Evolutionary conservation across 1,139 yeast species (phyloP).

Genomic region (Geotrichum fermentans): DNA sequence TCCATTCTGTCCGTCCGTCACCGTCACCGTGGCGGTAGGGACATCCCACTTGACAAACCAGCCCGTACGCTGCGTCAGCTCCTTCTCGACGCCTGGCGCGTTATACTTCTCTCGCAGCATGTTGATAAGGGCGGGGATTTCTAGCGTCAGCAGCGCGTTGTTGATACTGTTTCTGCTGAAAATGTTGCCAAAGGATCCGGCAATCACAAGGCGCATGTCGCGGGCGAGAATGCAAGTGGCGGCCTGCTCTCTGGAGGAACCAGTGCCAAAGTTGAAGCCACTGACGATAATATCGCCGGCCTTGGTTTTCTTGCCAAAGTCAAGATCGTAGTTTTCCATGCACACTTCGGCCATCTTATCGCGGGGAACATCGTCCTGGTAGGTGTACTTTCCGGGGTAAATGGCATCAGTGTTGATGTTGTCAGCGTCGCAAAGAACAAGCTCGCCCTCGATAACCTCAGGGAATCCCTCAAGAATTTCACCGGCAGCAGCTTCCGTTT

Average conservation of each 20-base stretch:
- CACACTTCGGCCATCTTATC: slow-evolving; percentile 98
- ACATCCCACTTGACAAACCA: slow-evolving; percentile 94
- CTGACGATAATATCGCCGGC: slow-evolving; percentile 86
- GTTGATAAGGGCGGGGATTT: slow-evolving; percentile 80
- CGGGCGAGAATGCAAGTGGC: slow-evolving; percentile 94
- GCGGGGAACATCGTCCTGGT: slow-evolving; percentile 91
- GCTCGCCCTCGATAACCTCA: slow-evolving; percentile 77
- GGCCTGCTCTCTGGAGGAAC: slow-evolving; percentile 98
- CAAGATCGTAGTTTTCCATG: slow-evolving; percentile 96
- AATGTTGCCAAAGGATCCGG: slow-evolving; percentile 96
- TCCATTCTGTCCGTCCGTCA: slow-evolving; percentile 61
- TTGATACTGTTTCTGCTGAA: slow-evolving; percentile 93
- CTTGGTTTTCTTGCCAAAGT: slow-evolving; percentile 72
- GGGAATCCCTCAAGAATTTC: slow-evolving; percentile 90
- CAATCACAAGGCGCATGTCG: slow-evolving; percentile 86
- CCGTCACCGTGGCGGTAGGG: slow-evolving; percentile 71
- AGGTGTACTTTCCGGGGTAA: slow-evolving; percentile 97
- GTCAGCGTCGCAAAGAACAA: slow-evolving; percentile 93
- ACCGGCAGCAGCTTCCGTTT: slow-evolving; percentile 42
- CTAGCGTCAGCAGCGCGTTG: slow-evolving; percentile 88
- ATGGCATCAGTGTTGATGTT: slow-evolving; percentile 97
- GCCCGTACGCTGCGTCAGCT: slow-evolving; percentile 89
- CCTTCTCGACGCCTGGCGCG: slow-evolving; percentile 44
- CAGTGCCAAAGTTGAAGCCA: slow-evolving; percentile 96
- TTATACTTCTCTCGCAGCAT: slow-evolving; percentile 65